Percentiles rank a stretch among this genome's conserved stretches.
Evolutionary conservation across 2,329 filamentous ascomycete species (phyloP).

Genomic region (Ceratocystis harringtonii): DNA sequence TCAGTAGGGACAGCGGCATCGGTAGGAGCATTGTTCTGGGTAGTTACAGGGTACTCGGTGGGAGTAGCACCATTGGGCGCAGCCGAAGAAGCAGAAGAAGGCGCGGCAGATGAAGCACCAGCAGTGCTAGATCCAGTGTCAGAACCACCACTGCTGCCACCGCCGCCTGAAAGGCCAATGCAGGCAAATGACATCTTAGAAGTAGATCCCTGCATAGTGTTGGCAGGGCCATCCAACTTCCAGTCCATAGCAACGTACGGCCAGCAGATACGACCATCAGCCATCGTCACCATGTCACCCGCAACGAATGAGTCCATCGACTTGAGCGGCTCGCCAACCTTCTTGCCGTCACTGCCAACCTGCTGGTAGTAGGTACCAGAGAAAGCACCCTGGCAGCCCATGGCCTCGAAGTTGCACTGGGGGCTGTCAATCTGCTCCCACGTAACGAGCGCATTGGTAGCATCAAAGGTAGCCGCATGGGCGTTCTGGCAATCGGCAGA

Average conservation of each 20-base stretch:
- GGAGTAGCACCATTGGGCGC: background rate
- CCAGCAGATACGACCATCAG: slow-evolving; percentile 46
- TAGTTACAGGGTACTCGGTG: slow-evolving; percentile 8
- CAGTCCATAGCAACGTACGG: slow-evolving; percentile 43
- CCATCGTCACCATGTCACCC: slow-evolving; percentile 46
- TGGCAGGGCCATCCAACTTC: slow-evolving; percentile 27
- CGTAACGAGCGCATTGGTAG: slow-evolving; percentile 37
- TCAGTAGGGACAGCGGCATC: slow-evolving; percentile 27
- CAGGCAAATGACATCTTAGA: slow-evolving; percentile 41
- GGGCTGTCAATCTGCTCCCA: slow-evolving; percentile 47
- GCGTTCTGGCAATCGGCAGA: slow-evolving; percentile 42
- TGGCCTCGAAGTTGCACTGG: slow-evolving; percentile 39
- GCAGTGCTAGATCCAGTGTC: background rate
- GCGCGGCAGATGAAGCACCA: background rate
- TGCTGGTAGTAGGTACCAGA: slow-evolving; percentile 45
- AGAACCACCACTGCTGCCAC: background rate
- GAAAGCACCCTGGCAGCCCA: slow-evolving; percentile 45
- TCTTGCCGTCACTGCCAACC: slow-evolving; percentile 35
- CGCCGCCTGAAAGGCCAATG: slow-evolving; percentile 18
- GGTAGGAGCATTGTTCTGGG: slow-evolving; percentile 26
- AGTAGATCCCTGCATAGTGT: slow-evolving; percentile 20
- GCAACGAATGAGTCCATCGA: slow-evolving; percentile 42
- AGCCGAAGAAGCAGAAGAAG: background rate
- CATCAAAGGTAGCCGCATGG: slow-evolving; percentile 41
- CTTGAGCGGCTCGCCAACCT: slow-evolving; percentile 35